Conservation (phyloP, 2,329 filamentous ascomycete genomes). For the Knoxdaviesia capensis region DNA sequence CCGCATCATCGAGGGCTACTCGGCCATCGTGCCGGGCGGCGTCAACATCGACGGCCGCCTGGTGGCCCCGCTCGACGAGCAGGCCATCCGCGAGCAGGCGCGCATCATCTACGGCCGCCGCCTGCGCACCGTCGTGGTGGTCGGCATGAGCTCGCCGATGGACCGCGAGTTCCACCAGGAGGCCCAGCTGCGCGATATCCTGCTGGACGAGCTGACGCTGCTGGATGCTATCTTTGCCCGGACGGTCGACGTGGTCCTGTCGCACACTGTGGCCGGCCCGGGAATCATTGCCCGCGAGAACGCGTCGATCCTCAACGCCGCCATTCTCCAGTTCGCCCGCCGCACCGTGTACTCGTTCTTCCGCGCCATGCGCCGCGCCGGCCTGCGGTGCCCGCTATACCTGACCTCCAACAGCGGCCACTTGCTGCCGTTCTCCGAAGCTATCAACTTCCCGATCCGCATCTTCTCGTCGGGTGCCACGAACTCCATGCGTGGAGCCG, state of each 20-base stretch:
- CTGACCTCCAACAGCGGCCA: slow-evolving; percentile 29
- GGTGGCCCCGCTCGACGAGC: slow-evolving; percentile 5
- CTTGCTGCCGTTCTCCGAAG: slow-evolving; percentile 7
- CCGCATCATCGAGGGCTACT: slow-evolving; percentile 9
- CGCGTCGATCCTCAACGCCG: slow-evolving; percentile 30
- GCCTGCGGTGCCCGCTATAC: slow-evolving; percentile 18
- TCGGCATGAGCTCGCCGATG: slow-evolving; percentile 36
- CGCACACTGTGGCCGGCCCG: slow-evolving; percentile 15
- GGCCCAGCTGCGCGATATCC: slow-evolving; percentile 23
- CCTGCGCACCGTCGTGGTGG: slow-evolving; percentile 26
- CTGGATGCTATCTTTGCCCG: slow-evolving; percentile 6
- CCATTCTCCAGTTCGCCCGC: slow-evolving; percentile 24
- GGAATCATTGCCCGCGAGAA: slow-evolving; percentile 29
- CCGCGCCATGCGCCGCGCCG: slow-evolving; percentile 20
- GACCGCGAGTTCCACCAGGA: slow-evolving; percentile 32
- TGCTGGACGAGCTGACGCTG: slow-evolving; percentile 8
- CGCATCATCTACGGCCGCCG: slow-evolving; percentile 8
- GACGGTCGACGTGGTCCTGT: slow-evolving; percentile 10
- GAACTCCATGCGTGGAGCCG: slow-evolving; percentile 9
- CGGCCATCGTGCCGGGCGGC: slow-evolving; percentile 7
- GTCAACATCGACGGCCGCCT: slow-evolving; percentile 8
- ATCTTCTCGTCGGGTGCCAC: slow-evolving; percentile 9
- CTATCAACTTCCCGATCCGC: slow-evolving; percentile 7
- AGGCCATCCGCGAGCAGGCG: slow-evolving; percentile 5
- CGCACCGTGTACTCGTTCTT: slow-evolving; percentile 24